Percentiles rank a stretch among this genome's conserved stretches.
phyloP scores from a whole-genome alignment of 2,329 filamentous ascomycete species.

The Cytospora paraplurivora region DNA sequence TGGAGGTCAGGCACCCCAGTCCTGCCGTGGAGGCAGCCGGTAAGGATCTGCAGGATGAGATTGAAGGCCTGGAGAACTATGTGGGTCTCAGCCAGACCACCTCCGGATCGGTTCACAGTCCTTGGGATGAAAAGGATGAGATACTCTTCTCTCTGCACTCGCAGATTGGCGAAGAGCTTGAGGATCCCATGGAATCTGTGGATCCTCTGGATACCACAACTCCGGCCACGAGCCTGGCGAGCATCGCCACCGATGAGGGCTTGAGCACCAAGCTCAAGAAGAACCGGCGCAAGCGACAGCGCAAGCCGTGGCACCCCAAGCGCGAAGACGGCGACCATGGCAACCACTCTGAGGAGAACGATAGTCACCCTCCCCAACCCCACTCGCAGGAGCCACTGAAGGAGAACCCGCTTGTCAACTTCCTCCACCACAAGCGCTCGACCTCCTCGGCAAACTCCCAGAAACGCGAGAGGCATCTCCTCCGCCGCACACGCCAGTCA shows the following conservation, averaged over 20 bases:
- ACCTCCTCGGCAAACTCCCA: conserved; percentile 19
- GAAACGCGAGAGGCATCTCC: conserved; percentile 20
- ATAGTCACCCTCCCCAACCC: conserved; percentile 30
- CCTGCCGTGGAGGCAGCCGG: conserved; percentile 58
- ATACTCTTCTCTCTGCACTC: conserved; percentile 17
- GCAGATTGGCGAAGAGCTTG: conserved; percentile 22
- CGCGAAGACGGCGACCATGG: conserved; percentile 35
- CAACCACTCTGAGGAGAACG: conserved; percentile 32
- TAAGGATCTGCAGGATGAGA: conserved; percentile 49
- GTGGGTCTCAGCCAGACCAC: conserved; percentile 21
- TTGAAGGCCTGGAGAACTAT: conserved; percentile 41
- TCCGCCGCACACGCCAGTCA: conserved; percentile 25
- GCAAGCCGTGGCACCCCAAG: conserved; percentile 36
- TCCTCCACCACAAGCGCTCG: conserved; percentile 26
- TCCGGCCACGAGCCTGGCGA: conserved; percentile 31
- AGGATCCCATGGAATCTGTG: conserved; percentile 12
- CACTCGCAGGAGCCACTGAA: conserved; percentile 33
- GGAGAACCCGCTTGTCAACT: conserved; percentile 24
- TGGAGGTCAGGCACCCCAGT: conserved; percentile 29
- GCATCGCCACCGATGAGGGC: conserved; percentile 31
- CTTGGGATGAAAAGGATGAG: conserved; percentile 20
- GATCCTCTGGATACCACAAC: neutral
- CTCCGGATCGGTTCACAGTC: conserved; percentile 15
- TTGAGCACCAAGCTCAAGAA: conserved; percentile 48
- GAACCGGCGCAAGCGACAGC: conserved; percentile 47